Base-by-base conservation (phyloP, 2,329 filamentous ascomycete genomes). In the Fusarium redolens region DNA sequence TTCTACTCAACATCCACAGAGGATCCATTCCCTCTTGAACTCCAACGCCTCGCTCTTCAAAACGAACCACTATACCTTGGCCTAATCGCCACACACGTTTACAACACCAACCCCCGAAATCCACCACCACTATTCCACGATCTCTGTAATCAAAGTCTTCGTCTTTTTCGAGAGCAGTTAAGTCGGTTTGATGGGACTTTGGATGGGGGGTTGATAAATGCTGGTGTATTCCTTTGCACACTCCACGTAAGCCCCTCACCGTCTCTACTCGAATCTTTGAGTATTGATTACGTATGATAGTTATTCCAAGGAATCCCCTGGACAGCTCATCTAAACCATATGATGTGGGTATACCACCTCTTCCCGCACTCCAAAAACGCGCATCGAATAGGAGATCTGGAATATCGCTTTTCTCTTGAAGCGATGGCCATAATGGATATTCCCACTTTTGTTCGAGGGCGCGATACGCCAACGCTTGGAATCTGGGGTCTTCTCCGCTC, bases 401-500 rank as follows among this genome's bases (percentile, higher is more conserved):
- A 65, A 20, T 62, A 48, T 10, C 62, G 63, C 4, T 56, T 64
- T 13, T 43, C 62, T 0, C 30, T 75, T 6, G 72, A 75, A 38
- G 56, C 51, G 6, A 75, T 75, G 62, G 73, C 57, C 13, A 60
- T 75, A 28, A 75, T 75, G 73, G 73, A 75, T 2, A 56, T 75
- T 37, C 73, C 68, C 10, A 75, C 70, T 7, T 75, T 75, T 28
- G 73, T 75, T 12, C 40, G 68, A 1, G 73, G 73, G 4, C 64
- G 73, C 14, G 37, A 57, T 20, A 69, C 40, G 4, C 37, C 57
- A 1, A 72, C 68, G 1, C 57, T 75, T 1, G 68, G 70, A 5
- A 66, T 75, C 5, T 75, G 73, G 73, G 41, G 57, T 2, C 59
- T 40, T 15, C 56, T 69, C 1, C 43, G 72, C 14, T 11, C 59